Conservation (phyloP, 2,329 filamentous ascomycete species). For the Mariannaea elegans region DNA sequence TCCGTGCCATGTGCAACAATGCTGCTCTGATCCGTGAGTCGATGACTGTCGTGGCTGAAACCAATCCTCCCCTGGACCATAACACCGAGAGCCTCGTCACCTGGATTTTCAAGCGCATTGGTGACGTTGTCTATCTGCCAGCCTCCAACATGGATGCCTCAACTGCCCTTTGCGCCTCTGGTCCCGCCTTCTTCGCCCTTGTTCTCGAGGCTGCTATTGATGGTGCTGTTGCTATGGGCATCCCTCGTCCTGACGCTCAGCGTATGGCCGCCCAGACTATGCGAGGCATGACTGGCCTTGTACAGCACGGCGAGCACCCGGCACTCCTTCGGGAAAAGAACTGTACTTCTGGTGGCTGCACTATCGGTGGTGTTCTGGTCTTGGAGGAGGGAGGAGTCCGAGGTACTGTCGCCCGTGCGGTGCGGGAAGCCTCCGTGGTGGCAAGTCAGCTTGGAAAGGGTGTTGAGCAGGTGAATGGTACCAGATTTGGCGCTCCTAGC, state of each 20-base stretch:
- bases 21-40: constrained; percentile 80
- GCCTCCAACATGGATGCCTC: constrained; percentile 74
- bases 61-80: constrained; percentile 64
- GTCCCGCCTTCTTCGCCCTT: constrained; percentile 79
- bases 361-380: constrained; percentile 76
- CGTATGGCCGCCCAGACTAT: constrained; percentile 83
- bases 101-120: constrained; percentile 81
- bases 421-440: constrained; percentile 75
- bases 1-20: constrained; percentile 87
- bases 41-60: constrained; percentile 81
- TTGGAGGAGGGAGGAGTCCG: constrained; percentile 78
- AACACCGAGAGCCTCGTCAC: constrained; percentile 67
- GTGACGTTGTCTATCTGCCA: constrained; percentile 74
- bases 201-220: constrained; percentile 80
- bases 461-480: constrained; percentile 49
- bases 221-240: constrained; percentile 80
- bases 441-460: constrained; percentile 67
- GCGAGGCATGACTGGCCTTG: constrained; percentile 75
- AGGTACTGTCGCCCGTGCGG: constrained; percentile 72
- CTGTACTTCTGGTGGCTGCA: constrained; percentile 80
- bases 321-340: constrained; percentile 79
- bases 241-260: constrained; percentile 76
- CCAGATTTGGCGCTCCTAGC: constrained; percentile 33
- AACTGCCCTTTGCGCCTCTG: constrained; percentile 78
- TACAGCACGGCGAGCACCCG: constrained; percentile 78